Evolutionary conservation across 768 basidiomycete genomes (phyloP).

Genomic region (Suillus placidus): DNA sequence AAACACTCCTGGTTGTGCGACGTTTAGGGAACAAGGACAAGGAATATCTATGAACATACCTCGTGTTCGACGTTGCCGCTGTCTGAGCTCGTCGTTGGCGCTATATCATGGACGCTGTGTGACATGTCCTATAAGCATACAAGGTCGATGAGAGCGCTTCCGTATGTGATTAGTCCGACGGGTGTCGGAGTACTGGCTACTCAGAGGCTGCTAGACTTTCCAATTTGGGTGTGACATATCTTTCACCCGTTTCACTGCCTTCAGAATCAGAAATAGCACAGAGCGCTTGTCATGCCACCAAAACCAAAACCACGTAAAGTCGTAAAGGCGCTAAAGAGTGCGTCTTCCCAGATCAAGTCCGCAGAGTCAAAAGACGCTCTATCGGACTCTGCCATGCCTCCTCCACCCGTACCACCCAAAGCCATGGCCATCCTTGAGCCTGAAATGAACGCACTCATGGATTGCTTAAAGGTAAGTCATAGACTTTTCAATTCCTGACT

Average conservation of each 20-base stretch:
- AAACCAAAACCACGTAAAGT: slow-evolving; percentile 42
- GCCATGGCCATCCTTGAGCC: slow-evolving; percentile 54
- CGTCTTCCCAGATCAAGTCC: slow-evolving; percentile 13
- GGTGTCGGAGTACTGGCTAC: neutral
- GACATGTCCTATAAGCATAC: slow-evolving; percentile 23
- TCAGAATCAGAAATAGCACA: slow-evolving; percentile 1
- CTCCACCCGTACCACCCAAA: slow-evolving; percentile 48
- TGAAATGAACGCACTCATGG: slow-evolving; percentile 62
- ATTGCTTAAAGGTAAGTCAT: slow-evolving; percentile 55
- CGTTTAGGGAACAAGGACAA: neutral
- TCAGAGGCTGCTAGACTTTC: neutral
- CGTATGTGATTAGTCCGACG: slow-evolving; percentile 10
- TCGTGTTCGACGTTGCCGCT: slow-evolving; percentile 2
- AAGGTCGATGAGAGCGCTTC: neutral
- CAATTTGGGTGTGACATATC: slow-evolving; percentile 1
- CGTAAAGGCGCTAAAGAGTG: slow-evolving; percentile 26
- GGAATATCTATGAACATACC: neutral
- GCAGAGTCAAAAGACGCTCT: slow-evolving; percentile 36
- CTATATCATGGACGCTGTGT: slow-evolving; percentile 18
- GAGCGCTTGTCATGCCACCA: slow-evolving; percentile 42
- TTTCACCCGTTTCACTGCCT: slow-evolving; percentile 4
- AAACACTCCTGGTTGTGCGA: slow-evolving; percentile 24
- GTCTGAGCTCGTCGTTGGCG: slow-evolving; percentile 12
- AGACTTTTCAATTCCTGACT: slow-evolving; percentile 8
- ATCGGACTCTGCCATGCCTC: slow-evolving; percentile 49